phyloP scores from a whole-genome alignment of 192 early-diverging fungal species.

The Coemansia sp. region DNA sequence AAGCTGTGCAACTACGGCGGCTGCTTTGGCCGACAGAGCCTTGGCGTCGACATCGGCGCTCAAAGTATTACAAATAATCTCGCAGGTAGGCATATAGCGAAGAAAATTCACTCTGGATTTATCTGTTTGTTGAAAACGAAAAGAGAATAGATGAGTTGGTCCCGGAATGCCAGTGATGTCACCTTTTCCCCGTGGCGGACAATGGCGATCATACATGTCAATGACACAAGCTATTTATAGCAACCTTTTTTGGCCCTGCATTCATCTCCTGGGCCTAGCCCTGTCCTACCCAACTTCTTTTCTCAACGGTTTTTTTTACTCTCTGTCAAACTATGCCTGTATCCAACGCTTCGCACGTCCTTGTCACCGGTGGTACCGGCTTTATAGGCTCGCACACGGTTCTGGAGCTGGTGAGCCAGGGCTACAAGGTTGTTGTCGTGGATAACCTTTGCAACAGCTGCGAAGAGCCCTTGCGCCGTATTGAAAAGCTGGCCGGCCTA shows the following conservation, averaged over 20 bases:
- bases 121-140: background rate
- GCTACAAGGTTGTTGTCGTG: conserved; percentile 85
- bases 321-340: conserved; percentile 19
- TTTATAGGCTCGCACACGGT: conserved; percentile 97
- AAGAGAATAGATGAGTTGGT: background rate
- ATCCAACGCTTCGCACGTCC: conserved; percentile 26
- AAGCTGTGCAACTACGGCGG: conserved; percentile 21
- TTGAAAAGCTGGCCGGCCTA: conserved; percentile 63
- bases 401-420: conserved; percentile 71
- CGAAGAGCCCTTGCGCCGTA: conserved; percentile 69
- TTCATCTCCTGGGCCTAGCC: background rate
- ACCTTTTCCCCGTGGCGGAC: background rate
- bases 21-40: conserved; percentile 23
- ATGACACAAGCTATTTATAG: background rate
- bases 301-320: conserved; percentile 4
- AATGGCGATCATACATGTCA: background rate
- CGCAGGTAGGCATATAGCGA: conserved; percentile 19
- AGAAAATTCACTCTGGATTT: background rate
- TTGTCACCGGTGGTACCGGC: conserved; percentile 78
- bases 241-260: background rate
- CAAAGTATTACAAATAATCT: conserved; percentile 23
- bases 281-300: background rate
- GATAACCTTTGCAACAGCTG: conserved; percentile 90
- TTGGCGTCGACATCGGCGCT: conserved; percentile 8
- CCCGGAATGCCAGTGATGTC: background rate